Evolutionary conservation across 495 filamentous ascomycete genomes (phyloP), one percentile per base, ranked within the genome.

Genomic region (Elasticomyces elasticus): DNA sequence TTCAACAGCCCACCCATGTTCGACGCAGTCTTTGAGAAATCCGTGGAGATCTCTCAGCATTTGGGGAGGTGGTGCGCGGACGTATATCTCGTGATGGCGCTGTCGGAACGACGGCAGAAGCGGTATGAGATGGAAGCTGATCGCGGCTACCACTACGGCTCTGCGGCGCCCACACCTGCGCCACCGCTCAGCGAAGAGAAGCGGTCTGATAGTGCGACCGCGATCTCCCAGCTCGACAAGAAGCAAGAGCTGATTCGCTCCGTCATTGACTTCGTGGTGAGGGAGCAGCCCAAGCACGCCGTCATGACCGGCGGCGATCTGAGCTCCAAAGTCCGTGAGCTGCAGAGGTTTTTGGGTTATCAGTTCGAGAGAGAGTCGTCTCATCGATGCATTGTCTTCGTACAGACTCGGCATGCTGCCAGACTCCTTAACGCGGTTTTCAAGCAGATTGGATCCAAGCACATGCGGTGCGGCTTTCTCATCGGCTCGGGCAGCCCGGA

Each of bases 11-110:
- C 88, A 5, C 56, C 66, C 1, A 64, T 72, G 0, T 79, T 97
- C 41, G 62, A 68, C 20, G 78, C 75, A 37, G 66, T 81, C 0
- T 84, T 90, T 37, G 52, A 62, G 24, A 83, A 77, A 57, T 68
- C 83, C 1, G 76, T 66, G 37, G 60, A 73, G 28, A 80, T 82
- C 19, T 78, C 74, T 27, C 74, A 82, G 13, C 79, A 94, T 57
- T 71, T 97, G 11, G 89, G 92, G 6, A 66, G 72, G 23, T 99
- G 92, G 92, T 86, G 84, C 58, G 78, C 88, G n/a, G 91, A 99
- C 65, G 71, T 78, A 24, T 77, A 85, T 38, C 95, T 91, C 88
- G 68, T 71, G 23, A 76, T 84, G 44, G 80, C 80, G n/a, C 70
- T 96, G 7, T 71, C 71, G 0, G 82, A 87, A 24, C 76, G 81